phyloP scores from a whole-genome alignment of 2,329 filamentous ascomycete species.

The Mollisia scopiformis region DNA sequence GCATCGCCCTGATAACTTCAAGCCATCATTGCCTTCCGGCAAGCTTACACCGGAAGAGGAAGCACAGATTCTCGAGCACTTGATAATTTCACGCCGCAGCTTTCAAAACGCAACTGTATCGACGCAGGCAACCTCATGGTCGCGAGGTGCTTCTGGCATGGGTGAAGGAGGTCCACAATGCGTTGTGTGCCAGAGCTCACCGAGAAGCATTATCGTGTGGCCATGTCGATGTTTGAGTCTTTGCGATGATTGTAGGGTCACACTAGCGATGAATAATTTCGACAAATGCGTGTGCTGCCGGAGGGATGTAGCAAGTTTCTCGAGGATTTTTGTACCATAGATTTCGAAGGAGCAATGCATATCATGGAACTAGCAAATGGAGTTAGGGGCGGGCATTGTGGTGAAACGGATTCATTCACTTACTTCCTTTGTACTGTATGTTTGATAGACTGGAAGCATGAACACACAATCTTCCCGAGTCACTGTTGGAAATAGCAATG shows the following conservation, averaged over 20 bases:
- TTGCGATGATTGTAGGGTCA: slow-evolving; percentile 93
- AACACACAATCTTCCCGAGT: no score
- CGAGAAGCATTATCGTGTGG: slow-evolving; percentile 91
- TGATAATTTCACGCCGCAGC: slow-evolving; percentile 48
- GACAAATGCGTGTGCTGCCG: slow-evolving; percentile 95
- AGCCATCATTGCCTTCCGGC: slow-evolving; percentile 31
- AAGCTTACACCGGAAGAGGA: slow-evolving; percentile 61
- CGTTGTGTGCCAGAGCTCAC: slow-evolving; percentile 88
- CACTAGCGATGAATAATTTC: slow-evolving; percentile 95
- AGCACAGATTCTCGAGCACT: slow-evolving; percentile 61
- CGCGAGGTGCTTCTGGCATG: slow-evolving; percentile 72
- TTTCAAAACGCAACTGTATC: slow-evolving; percentile 20
- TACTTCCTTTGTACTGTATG: neutral
- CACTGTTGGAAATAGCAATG: no score
- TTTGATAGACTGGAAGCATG: neutral
- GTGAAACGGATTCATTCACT: neutral
- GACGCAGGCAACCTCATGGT: slow-evolving; percentile 54
- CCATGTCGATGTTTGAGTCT: slow-evolving; percentile 92
- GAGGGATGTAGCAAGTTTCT: slow-evolving; percentile 85
- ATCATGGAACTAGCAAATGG: neutral
- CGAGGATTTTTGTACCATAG: slow-evolving; percentile 82
- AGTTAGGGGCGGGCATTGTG: neutral
- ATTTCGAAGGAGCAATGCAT: slow-evolving; percentile 2
- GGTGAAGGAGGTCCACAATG: slow-evolving; percentile 80
- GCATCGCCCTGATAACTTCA: slow-evolving; percentile 39